Evolutionary conservation across 2,329 filamentous ascomycete species (phyloP).

Genomic region (Phialophora macrospora): DNA sequence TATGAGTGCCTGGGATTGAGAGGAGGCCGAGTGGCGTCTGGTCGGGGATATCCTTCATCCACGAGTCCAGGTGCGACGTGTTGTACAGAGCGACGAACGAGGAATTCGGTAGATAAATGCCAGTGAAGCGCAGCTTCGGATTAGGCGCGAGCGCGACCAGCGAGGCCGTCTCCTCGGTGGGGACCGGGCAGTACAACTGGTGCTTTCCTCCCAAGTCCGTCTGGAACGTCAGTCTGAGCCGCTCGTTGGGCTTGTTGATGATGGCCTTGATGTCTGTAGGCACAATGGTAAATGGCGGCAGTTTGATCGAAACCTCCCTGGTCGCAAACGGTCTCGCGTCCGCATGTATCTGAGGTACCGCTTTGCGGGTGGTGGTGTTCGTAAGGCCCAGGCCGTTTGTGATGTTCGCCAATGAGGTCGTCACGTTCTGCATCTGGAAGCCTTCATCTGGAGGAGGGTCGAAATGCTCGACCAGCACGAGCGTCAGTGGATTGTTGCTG

Average conservation of each 20-base stretch:
- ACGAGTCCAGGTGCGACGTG: conserved; percentile 69
- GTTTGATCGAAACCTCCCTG: conserved; percentile 65
- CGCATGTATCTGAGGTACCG: conserved; percentile 52
- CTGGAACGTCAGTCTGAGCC: conserved; percentile 76
- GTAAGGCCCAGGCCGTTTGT: conserved; percentile 56
- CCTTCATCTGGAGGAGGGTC: conserved; percentile 50
- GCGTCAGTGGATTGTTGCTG: conserved; percentile 71
- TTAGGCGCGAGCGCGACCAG: conserved; percentile 62
- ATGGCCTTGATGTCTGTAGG: conserved; percentile 66
- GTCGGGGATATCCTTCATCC: conserved; percentile 80
- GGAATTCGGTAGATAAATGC: conserved; percentile 65
- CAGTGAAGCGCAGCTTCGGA: conserved; percentile 64
- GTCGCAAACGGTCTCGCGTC: conserved; percentile 66
- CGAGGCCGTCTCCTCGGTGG: conserved; percentile 60
- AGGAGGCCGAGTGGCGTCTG: conserved; percentile 76
- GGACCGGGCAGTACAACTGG: conserved; percentile 72
- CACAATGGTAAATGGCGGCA: conserved; percentile 71
- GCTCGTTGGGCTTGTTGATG: conserved; percentile 63
- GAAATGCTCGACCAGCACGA: conserved; percentile 76
- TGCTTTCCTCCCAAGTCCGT: conserved; percentile 66
- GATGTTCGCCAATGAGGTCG: conserved; percentile 47
- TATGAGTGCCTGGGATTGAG: conserved; percentile 94
- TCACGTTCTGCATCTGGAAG: conserved; percentile 42
- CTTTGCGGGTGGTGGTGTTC: conserved; percentile 50
- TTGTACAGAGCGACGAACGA: conserved; percentile 68